A percentile compares a stretch with the other conserved stretches of the same genome.
phyloP scores from a whole-genome alignment of 352 stramenopile genomes.

The Globisporangium acanthophoron region DNA sequence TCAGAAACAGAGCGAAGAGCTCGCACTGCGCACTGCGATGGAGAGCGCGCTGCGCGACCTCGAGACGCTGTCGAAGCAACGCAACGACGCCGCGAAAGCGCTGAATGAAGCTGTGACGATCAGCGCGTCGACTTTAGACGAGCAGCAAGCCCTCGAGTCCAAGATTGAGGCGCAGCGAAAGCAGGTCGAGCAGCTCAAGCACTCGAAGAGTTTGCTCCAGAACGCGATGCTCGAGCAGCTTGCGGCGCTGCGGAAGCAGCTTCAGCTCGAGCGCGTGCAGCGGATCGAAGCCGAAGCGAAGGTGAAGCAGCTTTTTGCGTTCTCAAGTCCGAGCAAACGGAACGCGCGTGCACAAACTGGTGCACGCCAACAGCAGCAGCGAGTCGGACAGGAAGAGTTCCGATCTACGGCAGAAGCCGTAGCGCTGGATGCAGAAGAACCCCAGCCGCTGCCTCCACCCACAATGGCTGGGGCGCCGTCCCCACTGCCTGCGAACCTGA shows the following conservation, averaged over 20 bases:
- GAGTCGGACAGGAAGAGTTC: background rate
- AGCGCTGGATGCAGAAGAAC: conserved; percentile 23
- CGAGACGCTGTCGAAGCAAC: conserved; percentile 52
- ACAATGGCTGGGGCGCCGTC: conserved; percentile 27
- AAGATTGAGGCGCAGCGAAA: conserved; percentile 55
- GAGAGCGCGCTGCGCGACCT: conserved; percentile 62
- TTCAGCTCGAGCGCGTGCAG: conserved; percentile 63
- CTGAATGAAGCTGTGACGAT: conserved; percentile 86
- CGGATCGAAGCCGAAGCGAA: conserved; percentile 66
- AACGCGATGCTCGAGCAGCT: conserved; percentile 84
- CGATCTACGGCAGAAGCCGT: background rate
- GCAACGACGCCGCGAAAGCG: conserved; percentile 69
- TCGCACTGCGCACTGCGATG: conserved; percentile 52
- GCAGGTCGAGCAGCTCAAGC: conserved; percentile 75
- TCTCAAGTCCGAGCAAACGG: conserved; percentile 8
- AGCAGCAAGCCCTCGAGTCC: conserved; percentile 60
- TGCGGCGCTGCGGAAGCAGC: conserved; percentile 64
- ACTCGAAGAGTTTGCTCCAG: conserved; percentile 68
- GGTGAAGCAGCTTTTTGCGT: conserved; percentile 41
- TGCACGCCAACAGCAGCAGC: background rate
- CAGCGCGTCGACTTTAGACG: conserved; percentile 71
- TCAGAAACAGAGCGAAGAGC: conserved; percentile 44
- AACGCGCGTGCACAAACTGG: background rate
- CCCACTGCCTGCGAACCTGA: conserved; percentile 30
- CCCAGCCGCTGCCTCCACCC: conserved; percentile 44